Evolutionary conservation across 1,139 yeast species (phyloP).

Genomic region (Candida neerlandica): DNA sequence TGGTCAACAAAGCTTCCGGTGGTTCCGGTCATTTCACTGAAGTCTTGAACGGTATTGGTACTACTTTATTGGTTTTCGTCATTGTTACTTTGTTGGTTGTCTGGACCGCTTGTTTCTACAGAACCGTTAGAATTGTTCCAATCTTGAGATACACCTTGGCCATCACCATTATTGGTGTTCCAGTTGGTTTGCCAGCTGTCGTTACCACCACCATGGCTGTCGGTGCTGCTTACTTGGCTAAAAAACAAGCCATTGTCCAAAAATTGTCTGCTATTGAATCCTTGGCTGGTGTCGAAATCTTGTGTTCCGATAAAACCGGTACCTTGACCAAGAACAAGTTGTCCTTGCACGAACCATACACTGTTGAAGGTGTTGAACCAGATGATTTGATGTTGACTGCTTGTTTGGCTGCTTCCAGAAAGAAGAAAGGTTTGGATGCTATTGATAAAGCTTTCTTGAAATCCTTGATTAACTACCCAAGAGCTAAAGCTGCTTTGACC

Average conservation of each 20-base stretch:
- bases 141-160: slow-evolving; percentile 94
- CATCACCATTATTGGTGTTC: slow-evolving; percentile 98
- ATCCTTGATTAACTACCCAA: slow-evolving; percentile 82
- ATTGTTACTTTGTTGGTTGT: slow-evolving; percentile 85
- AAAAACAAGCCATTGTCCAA: slow-evolving; percentile 98
- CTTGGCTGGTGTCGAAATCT: slow-evolving; percentile 97
- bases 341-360: slow-evolving; percentile 97
- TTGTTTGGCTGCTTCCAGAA: slow-evolving; percentile 97
- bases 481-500: slow-evolving; percentile 93
- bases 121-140: slow-evolving; percentile 84
- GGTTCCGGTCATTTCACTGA: slow-evolving; percentile 97
- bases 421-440: slow-evolving; percentile 98
- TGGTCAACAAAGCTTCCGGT: slow-evolving; percentile 92
- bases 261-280: slow-evolving; percentile 98
- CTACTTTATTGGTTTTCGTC: slow-evolving; percentile 85
- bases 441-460: slow-evolving; percentile 97
- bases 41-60: slow-evolving; percentile 97
- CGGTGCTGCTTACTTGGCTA: slow-evolving; percentile 99
- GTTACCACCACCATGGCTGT: slow-evolving; percentile 99
- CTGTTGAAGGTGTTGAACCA: slow-evolving; percentile 98
- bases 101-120: slow-evolving; percentile 95
- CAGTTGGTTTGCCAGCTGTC: slow-evolving; percentile 99
- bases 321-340: slow-evolving; percentile 97
- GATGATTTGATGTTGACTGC: slow-evolving; percentile 98
- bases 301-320: slow-evolving; percentile 99